A percentile compares a stretch with the other conserved stretches of the same genome.
These are phyloP conservation scores for Geranium incanum DNA, from an alignment of 441 rosid genomes.

Conservation along the genomic window DNA sequence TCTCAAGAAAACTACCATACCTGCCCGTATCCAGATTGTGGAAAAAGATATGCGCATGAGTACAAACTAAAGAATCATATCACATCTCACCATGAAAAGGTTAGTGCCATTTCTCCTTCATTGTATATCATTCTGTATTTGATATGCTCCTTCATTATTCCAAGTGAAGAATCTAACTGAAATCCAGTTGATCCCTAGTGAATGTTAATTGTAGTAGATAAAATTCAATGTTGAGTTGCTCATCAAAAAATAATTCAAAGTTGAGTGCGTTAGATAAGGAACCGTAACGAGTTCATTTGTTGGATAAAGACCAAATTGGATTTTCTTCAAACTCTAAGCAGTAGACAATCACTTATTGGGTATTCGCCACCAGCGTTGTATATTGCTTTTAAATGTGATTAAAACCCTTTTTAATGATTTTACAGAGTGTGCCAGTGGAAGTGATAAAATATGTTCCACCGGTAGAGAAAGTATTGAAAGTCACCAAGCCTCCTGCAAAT, in stretches of 20 bases:
- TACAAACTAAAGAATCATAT: slow-evolving; percentile 93
- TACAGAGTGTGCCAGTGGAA: slow-evolving; percentile 49
- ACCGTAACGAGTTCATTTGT: not conserved
- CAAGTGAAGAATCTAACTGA: not conserved
- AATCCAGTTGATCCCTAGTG: not conserved
- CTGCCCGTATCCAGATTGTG: slow-evolving; percentile 84
- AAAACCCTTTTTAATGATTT: not conserved
- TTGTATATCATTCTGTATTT: not conserved
- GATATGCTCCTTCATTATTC: not conserved
- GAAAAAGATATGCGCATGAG: slow-evolving; percentile 96
- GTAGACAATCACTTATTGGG: not conserved
- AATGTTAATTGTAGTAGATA: not conserved
- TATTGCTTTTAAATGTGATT: not conserved
- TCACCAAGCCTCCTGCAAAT: slow-evolving; percentile 45
- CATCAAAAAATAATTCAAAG: too few relatives aligned
- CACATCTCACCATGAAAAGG: slow-evolving; percentile 80
- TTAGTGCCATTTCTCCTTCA: slow-evolving; percentile 16
- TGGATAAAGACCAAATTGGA: not conserved
- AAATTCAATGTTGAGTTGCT: too few relatives aligned
- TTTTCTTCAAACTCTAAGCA: not conserved
- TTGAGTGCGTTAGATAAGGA: not conserved
- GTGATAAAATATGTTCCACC: slow-evolving; percentile 55
- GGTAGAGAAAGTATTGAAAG: slow-evolving; percentile 54
- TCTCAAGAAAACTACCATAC: slow-evolving; percentile 94
- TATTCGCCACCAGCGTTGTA: not conserved